A percentile compares a stretch with the other conserved stretches of the same genome.
Conservation (phyloP, 2,329 filamentous ascomycete genomes). For the Verticillium zaregamsianum region DNA sequence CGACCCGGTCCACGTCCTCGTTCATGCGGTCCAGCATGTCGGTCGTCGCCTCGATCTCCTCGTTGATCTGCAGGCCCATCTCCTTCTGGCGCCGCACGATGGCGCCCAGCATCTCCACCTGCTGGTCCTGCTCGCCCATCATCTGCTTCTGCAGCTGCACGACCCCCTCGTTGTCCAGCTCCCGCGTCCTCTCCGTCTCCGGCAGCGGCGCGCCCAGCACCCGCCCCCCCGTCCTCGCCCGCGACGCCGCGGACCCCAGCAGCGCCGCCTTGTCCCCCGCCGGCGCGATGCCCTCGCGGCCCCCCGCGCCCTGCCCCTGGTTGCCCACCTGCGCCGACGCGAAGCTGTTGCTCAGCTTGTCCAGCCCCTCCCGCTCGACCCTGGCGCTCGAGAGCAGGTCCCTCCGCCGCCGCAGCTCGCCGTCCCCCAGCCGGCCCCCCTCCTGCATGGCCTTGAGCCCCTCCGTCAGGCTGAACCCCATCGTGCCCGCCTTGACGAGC, state of each 20-base stretch:
- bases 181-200: conserved; percentile 72
- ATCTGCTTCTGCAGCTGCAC: conserved; percentile 69
- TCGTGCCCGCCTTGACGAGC: conserved; percentile 62
- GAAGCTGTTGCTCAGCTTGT: conserved; percentile 62
- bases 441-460: conserved; percentile 58
- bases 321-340: conserved; percentile 12
- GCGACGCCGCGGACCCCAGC: conserved; percentile 30
- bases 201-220: conserved; percentile 69
- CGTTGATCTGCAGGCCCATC: conserved; percentile 72
- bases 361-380: conserved; percentile 72
- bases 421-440: conserved; percentile 58
- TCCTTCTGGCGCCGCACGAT: conserved; percentile 71
- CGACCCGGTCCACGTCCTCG: conserved; percentile 61
- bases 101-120: conserved; percentile 63
- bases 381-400: conserved; percentile 67
- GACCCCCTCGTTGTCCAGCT: conserved; percentile 72
- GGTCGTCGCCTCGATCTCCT: conserved; percentile 69
- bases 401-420: conserved; percentile 66
- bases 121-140: conserved; percentile 71
- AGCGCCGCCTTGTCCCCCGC: conserved; percentile 46
- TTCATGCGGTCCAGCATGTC: conserved; percentile 65
- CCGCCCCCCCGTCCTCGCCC: conserved; percentile 45
- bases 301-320: conserved; percentile 39
- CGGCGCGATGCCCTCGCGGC: conserved; percentile 44
- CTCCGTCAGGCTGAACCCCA: conserved; percentile 61